phyloP scores from a whole-genome alignment of 768 basidiomycete genomes.

The Tylopilus subfusipes region DNA sequence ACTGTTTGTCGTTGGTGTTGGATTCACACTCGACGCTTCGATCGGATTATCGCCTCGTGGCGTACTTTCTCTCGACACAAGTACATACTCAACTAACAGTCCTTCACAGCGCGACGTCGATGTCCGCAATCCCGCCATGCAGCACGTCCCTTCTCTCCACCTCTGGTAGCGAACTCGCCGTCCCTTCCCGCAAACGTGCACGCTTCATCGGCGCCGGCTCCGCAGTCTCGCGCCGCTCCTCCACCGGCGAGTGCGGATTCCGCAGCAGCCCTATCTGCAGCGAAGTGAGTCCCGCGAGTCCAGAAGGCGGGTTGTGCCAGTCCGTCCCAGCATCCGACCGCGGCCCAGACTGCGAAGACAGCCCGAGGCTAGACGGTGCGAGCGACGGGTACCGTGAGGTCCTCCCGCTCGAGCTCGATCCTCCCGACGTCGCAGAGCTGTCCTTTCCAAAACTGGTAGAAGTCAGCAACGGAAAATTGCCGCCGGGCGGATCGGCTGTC shows the following conservation, averaged over 20 bases:
- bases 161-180: conserved; percentile 18
- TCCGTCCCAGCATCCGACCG: conserved; percentile 17
- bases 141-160: conserved; percentile 19
- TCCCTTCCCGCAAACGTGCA: conserved; percentile 23
- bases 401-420: conserved; percentile 14
- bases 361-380: conserved; percentile 14
- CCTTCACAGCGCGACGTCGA: conserved; percentile 22
- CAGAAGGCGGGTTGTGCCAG: conserved; percentile 25
- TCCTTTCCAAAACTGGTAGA: conserved; percentile 28
- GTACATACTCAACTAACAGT: conserved; percentile 1
- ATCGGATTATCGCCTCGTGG: conserved; percentile 4
- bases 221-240: conserved; percentile 3
- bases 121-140: conserved; percentile 24
- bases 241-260: conserved; percentile 25
- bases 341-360: conserved; percentile 6
- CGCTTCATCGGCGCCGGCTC: neutral
- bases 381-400: conserved; percentile 30
- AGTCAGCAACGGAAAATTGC: conserved; percentile 20
- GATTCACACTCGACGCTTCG: conserved; percentile 2
- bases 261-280: conserved; percentile 11
- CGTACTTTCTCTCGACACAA: neutral
- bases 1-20: neutral
- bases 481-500: neutral
- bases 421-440: conserved; percentile 3
- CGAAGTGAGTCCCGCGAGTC: conserved; percentile 18